Evolutionary conservation across 1,284 basidiomycete genomes (phyloP), one percentile per base, ranked within the genome.

Genomic region (Sporisorium graminicola): DNA sequence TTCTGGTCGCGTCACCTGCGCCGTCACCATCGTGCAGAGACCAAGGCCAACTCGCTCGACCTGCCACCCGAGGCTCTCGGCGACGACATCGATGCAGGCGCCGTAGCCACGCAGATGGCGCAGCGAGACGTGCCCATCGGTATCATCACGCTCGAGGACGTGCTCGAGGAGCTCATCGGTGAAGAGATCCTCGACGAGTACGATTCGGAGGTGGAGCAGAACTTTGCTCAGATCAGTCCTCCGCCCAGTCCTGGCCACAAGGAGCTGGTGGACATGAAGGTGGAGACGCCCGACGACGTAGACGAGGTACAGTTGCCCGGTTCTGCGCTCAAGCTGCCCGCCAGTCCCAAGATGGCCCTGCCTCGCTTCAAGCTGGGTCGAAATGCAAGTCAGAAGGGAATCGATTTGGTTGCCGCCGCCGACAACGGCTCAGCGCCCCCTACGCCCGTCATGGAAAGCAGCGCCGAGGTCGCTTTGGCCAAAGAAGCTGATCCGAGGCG

Each of bases 61-160:
- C 35, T 78, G 51, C 67, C 71, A 12, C 60, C 67, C 33, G 71
- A 77, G 44, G 65, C 93, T 93, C 86, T 93, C 92, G 22, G 91
- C 92, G 60, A 90, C 5, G 90, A 92, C 79, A 59, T 71, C 42
- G 73, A 78, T 20, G 73, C 65, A 20, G 50, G 51, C 44, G 77
- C 65, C 37, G 64, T 78, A 3, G 75, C 71, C 26, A 74, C 67
- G 54, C 64, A 77, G 54, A 67, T 73, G 69, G 69, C 69, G 26
- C 73, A 73, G 57, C 71, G 73, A 9, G 66, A 77, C 35, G 73
- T 70, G 89, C 94, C 94, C 1, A 88, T 96, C 26, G 94, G 94
- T 66, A 94, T 96, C 83, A 95, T 96, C 76, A 96, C 94, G 1
- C 89, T 96, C 3, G 94, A 96, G 86, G 94, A 96, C 77, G 93